A percentile compares a stretch with the other conserved stretches of the same genome.
phyloP scores from a whole-genome alignment of 495 filamentous ascomycete species.

The Friedmanniomyces simplex region DNA sequence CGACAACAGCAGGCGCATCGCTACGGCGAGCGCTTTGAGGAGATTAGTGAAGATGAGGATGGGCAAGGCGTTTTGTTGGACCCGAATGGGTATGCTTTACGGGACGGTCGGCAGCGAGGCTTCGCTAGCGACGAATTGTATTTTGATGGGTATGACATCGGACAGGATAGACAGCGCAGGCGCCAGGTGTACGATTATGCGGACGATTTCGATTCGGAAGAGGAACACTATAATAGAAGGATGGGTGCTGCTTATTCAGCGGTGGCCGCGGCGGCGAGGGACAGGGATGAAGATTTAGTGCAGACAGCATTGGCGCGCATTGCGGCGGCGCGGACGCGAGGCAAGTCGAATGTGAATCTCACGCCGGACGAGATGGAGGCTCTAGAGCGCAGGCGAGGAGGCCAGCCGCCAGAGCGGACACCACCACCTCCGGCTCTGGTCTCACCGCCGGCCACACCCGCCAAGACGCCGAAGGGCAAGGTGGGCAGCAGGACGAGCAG shows the following conservation, averaged over 20 bases:
- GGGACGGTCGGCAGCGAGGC: constrained; percentile 29
- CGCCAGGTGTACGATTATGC: constrained; percentile 42
- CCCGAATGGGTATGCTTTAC: constrained; percentile 9
- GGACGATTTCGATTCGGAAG: constrained; percentile 42
- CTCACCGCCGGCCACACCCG: constrained; percentile 14
- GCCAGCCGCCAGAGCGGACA: constrained; percentile 12
- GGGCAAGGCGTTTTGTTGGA: constrained; percentile 46
- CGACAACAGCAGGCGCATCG: constrained; percentile 13
- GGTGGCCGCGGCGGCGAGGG: constrained; percentile 38
- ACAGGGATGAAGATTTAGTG: constrained; percentile 62
- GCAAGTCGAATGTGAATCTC: constrained; percentile 65
- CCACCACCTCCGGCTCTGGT: constrained; percentile 9
- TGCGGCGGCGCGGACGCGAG: constrained; percentile 58
- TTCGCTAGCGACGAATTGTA: constrained; percentile 50
- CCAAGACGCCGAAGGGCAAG: constrained; percentile 12
- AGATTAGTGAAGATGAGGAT: constrained; percentile 59
- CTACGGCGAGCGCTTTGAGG: constrained; percentile 49
- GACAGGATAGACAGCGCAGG: constrained; percentile 34
- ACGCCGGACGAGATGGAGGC: constrained; percentile 66
- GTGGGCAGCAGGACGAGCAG: constrained; percentile 13
- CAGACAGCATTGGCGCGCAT: constrained; percentile 68
- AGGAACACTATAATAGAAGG: constrained; percentile 16
- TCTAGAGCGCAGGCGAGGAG: constrained; percentile 44
- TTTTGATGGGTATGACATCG: constrained; percentile 52
- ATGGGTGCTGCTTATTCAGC: constrained; percentile 29